Evolutionary conservation across 2,329 filamentous ascomycete species (phyloP).

Genomic region (Biscogniauxia mediterranea): DNA sequence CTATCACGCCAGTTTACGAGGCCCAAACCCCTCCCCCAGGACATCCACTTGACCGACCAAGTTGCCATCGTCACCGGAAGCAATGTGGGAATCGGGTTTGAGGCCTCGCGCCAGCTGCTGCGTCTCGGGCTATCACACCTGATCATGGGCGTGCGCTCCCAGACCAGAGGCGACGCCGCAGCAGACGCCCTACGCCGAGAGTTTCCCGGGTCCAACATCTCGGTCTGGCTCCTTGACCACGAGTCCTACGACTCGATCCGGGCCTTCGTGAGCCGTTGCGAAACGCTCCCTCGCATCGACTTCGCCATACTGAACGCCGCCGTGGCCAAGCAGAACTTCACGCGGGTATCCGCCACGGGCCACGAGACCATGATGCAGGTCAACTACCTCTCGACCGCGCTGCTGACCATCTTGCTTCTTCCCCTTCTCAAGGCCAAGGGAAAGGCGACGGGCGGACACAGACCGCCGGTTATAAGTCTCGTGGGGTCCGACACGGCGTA

Average conservation of each 20-base stretch:
- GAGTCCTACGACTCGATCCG: conserved; percentile 41
- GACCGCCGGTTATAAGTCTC: conserved; percentile 23
- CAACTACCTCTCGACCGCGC: conserved; percentile 36
- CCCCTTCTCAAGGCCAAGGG: conserved; percentile 25
- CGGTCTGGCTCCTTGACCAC: conserved; percentile 47
- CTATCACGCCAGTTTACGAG: conserved; percentile 30
- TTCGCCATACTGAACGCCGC: conserved; percentile 47
- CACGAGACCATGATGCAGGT: conserved; percentile 42
- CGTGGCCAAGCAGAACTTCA: conserved; percentile 22
- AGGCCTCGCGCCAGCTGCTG: conserved; percentile 40
- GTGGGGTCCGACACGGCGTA: conserved; percentile 28
- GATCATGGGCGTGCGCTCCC: conserved; percentile 42
- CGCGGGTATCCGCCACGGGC: conserved; percentile 28
- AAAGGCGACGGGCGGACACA: not conserved
- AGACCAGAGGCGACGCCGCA: conserved; percentile 38
- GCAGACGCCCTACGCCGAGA: conserved; percentile 31
- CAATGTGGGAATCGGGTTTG: conserved; percentile 46
- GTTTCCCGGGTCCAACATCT: conserved; percentile 33
- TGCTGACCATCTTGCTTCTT: conserved; percentile 34
- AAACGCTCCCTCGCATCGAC: conserved; percentile 39
- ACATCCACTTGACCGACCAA: conserved; percentile 31
- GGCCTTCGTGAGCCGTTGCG: conserved; percentile 36
- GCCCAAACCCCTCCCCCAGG: conserved; percentile 18
- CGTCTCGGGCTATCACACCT: conserved; percentile 36
- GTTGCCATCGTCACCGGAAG: conserved; percentile 45